A percentile compares a stretch with the other conserved stretches of the same genome.
These are phyloP conservation scores for Dendrobium huoshanense DNA, from an alignment of 106 monocot genomes.

Conservation along the genomic window DNA sequence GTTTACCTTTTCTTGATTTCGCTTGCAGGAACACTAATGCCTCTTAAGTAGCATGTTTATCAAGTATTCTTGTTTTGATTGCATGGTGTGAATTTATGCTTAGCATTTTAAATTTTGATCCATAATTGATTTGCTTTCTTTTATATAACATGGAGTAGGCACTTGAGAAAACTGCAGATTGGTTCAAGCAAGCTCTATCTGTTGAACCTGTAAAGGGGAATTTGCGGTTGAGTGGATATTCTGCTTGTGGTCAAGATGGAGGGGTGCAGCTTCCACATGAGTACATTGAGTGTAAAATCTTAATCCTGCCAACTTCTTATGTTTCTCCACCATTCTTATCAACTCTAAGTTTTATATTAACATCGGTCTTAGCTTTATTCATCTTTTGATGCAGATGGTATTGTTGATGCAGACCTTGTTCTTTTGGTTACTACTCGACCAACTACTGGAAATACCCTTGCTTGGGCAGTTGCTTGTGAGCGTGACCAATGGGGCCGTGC, in stretches of 20 bases:
- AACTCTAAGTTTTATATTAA: background rate
- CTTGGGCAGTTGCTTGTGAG: conserved; percentile 99
- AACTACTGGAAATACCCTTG: conserved; percentile 97
- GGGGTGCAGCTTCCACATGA: conserved; percentile 96
- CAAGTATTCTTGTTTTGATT: background rate
- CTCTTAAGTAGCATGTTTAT: background rate
- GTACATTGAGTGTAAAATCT: conserved; percentile 72
- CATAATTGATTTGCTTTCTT: background rate
- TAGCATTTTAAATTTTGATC: background rate
- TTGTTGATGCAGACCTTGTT: conserved; percentile 84
- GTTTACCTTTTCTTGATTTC: background rate
- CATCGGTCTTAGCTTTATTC: background rate
- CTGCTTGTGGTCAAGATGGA: conserved; percentile 99
- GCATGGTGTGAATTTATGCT: background rate
- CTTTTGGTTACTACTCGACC: conserved; percentile 96
- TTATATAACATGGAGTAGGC: conserved; percentile 35
- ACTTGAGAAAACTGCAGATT: conserved; percentile 82
- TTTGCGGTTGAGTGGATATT: conserved; percentile 92
- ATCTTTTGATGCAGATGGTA: conserved; percentile 63
- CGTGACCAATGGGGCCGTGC: conserved; percentile 99
- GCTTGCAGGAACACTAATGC: background rate
- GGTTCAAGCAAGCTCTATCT: conserved; percentile 82
- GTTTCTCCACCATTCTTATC: background rate
- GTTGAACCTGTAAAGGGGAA: conserved; percentile 97
- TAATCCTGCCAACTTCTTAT: background rate